Percentiles rank a stretch among this genome's conserved stretches.
phyloP scores from a whole-genome alignment of 306 rosid species.

The Cucumis hystrix region DNA sequence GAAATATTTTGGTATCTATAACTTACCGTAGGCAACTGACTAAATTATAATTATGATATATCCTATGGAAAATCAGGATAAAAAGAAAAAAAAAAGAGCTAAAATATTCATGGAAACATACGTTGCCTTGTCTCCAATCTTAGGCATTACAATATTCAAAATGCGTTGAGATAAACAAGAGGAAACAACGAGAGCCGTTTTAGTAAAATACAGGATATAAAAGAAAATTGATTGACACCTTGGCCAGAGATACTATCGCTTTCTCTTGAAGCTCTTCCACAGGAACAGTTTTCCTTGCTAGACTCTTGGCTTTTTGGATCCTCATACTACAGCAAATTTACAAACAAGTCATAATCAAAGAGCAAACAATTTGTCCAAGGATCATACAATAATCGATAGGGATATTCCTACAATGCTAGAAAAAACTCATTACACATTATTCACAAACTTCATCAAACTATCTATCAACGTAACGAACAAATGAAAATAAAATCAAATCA shows the following conservation, averaged over 20 bases:
- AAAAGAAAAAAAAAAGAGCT: background rate
- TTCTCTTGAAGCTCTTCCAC: slow-evolving; percentile 82
- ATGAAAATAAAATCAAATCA: background rate
- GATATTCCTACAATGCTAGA: background rate
- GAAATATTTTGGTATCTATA: background rate
- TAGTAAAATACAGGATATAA: background rate
- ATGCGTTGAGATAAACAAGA: background rate
- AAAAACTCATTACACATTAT: background rate
- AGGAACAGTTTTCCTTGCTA: slow-evolving; percentile 69
- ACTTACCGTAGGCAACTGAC: background rate
- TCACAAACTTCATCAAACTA: background rate
- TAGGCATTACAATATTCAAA: background rate
- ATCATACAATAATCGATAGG: background rate
- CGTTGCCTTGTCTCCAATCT: background rate
- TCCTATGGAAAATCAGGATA: background rate
- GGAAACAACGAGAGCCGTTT: background rate
- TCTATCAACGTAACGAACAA: background rate
- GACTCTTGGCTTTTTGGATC: slow-evolving; percentile 59
- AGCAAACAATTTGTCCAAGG: background rate
- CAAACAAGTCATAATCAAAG: background rate
- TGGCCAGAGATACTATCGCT: slow-evolving; percentile 72
- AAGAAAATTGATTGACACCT: slow-evolving; percentile 30
- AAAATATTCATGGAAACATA: background rate
- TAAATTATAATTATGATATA: too few species aligned
- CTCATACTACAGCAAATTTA: slow-evolving; percentile 47